phyloP scores from a whole-genome alignment of 129 eudicot species.

The Heracleum sosnowskyi region DNA sequence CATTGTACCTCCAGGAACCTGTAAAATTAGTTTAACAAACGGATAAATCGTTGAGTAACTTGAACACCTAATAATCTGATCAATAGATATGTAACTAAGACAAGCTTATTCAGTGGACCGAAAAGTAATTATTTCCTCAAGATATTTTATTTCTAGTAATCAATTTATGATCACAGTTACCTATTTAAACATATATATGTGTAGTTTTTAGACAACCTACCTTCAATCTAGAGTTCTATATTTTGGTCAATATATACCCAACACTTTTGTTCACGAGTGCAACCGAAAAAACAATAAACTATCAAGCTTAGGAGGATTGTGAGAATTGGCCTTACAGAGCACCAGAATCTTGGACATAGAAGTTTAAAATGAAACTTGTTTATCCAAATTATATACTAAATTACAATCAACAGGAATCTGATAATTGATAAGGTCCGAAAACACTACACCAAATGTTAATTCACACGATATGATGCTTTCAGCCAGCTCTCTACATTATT shows the following conservation, averaged over 20 bases:
- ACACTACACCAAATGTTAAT: background rate
- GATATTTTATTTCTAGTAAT: no score
- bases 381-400: no score
- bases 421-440: background rate
- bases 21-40: conserved; percentile 5
- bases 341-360: background rate
- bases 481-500: background rate
- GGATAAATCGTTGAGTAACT: background rate
- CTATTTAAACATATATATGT: background rate
- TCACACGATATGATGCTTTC: background rate
- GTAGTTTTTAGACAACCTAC: background rate
- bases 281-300: background rate
- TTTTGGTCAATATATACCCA: background rate
- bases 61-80: background rate
- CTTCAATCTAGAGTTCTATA: background rate
- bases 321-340: background rate
- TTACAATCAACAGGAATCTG: background rate
- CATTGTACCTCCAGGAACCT: conserved; percentile 99
- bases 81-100: background rate
- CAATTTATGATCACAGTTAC: no score
- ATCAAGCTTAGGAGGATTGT: background rate
- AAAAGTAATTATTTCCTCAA: background rate
- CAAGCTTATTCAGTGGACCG: background rate
- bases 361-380: background rate
- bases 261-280: background rate